Conservation (phyloP, 164 flowering plant genomes). For the Vitis cinerea region DNA sequence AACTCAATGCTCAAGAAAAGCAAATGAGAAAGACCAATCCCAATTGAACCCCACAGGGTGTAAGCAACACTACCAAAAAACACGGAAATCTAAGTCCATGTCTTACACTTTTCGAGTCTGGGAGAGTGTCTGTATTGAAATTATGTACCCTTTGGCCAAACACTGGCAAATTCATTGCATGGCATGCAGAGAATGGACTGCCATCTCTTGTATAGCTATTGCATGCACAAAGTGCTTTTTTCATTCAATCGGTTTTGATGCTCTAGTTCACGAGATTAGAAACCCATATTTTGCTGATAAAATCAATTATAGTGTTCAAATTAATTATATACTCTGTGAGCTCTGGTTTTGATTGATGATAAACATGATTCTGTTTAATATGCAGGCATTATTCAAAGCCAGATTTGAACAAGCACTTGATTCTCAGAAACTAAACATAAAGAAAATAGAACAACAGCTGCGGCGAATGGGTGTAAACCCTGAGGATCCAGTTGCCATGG, state of each 20-base stretch:
- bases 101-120: too few species aligned
- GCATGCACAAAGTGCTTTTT: background rate
- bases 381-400: conserved; percentile 97
- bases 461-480: conserved; percentile 88
- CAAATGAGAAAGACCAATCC: too few species aligned
- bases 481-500: conserved; percentile 96
- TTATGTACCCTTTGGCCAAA: too few species aligned
- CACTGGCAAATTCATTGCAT: background rate
- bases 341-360: background rate
- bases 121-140: too few species aligned
- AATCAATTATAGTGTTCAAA: background rate
- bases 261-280: background rate
- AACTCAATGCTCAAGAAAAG: too few species aligned
- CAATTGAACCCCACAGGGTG: too few species aligned
- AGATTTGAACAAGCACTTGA: conserved; percentile 99
- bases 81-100: too few species aligned
- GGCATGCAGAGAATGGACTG: background rate
- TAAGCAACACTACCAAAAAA: too few species aligned
- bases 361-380: background rate
- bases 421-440: conserved; percentile 91
- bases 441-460: conserved; percentile 87
- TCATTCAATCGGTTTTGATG: background rate
- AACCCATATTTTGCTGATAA: background rate
- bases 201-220: background rate
- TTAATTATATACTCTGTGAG: background rate